Conservation (phyloP, 192 early-diverging fungal species). For the Coemansia biformis region DNA sequence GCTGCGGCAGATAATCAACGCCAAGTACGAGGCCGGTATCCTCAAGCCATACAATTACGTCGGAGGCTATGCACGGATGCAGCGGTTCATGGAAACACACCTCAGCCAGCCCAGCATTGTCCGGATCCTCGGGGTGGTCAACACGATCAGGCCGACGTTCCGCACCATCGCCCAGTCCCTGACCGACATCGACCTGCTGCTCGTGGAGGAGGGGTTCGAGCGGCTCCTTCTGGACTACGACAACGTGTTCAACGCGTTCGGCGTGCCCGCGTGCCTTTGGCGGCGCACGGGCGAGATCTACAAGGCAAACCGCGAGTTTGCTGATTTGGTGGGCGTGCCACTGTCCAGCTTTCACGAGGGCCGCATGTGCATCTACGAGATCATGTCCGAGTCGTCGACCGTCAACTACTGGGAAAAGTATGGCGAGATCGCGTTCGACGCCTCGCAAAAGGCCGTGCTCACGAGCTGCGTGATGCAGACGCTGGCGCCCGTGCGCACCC, state of each 20-base stretch:
- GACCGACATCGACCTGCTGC: slow-evolving; percentile 88
- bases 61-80: slow-evolving; percentile 82
- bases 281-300: slow-evolving; percentile 94
- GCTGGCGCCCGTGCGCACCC: slow-evolving; percentile 28
- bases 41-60: slow-evolving; percentile 97
- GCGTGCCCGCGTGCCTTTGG: slow-evolving; percentile 93
- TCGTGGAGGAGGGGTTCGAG: slow-evolving; percentile 96
- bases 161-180: slow-evolving; percentile 79
- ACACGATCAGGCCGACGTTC: slow-evolving; percentile 83
- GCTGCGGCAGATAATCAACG: slow-evolving; percentile 85
- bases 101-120: slow-evolving; percentile 54
- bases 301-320: slow-evolving; percentile 95
- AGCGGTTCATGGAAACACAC: slow-evolving; percentile 83
- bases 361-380: slow-evolving; percentile 58
- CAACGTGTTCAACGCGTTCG: slow-evolving; percentile 90
- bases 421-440: slow-evolving; percentile 95
- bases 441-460: slow-evolving; percentile 91
- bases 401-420: slow-evolving; percentile 99
- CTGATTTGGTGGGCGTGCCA: slow-evolving; percentile 75
- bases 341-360: slow-evolving; percentile 78
- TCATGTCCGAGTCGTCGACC: slow-evolving; percentile 88
- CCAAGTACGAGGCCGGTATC: slow-evolving; percentile 93
- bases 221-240: slow-evolving; percentile 92
- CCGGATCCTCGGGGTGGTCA: slow-evolving; percentile 84
- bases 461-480: slow-evolving; percentile 79